phyloP scores from a whole-genome alignment of 2,329 filamentous ascomycete species.

The Sporothrix globosa region DNA sequence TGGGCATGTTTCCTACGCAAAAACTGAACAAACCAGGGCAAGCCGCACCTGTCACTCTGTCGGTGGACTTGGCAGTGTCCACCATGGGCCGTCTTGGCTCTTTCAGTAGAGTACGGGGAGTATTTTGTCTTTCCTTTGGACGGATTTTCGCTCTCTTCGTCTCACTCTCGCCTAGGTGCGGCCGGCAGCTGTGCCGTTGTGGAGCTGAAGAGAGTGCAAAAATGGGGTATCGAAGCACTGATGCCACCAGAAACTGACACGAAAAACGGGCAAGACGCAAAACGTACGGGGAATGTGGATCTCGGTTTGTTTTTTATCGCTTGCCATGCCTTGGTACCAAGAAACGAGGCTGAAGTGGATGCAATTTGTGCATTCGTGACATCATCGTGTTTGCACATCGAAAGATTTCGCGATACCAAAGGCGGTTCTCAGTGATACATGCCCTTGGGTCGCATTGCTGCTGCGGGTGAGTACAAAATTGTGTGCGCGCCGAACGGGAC shows the following conservation, averaged over 20 bases:
- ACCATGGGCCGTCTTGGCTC: neutral
- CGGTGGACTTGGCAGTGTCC: neutral
- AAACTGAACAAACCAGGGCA: neutral
- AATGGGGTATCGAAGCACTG: neutral
- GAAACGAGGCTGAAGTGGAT: slow-evolving; percentile 4
- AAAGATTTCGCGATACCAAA: too few relatives aligned
- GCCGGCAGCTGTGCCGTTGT: slow-evolving; percentile 28
- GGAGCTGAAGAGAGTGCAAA: neutral
- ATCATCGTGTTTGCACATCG: neutral
- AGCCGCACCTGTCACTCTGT: neutral
- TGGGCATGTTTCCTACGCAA: too few relatives aligned
- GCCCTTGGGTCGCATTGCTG: too few relatives aligned
- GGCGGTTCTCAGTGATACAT: too few relatives aligned
- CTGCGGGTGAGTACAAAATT: too few relatives aligned
- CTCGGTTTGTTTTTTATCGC: neutral
- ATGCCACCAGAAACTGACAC: neutral
- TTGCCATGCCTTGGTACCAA: neutral
- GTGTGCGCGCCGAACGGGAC: neutral
- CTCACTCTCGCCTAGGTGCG: neutral
- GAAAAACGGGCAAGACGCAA: neutral
- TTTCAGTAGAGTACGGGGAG: neutral
- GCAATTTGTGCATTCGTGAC: neutral
- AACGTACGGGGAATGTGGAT: neutral
- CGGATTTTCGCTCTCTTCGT: neutral
- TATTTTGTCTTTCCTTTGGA: neutral